These are phyloP conservation scores for Globisporangium perplexum DNA, from an alignment of 352 stramenopile genomes.

Conservation along the genomic window DNA sequence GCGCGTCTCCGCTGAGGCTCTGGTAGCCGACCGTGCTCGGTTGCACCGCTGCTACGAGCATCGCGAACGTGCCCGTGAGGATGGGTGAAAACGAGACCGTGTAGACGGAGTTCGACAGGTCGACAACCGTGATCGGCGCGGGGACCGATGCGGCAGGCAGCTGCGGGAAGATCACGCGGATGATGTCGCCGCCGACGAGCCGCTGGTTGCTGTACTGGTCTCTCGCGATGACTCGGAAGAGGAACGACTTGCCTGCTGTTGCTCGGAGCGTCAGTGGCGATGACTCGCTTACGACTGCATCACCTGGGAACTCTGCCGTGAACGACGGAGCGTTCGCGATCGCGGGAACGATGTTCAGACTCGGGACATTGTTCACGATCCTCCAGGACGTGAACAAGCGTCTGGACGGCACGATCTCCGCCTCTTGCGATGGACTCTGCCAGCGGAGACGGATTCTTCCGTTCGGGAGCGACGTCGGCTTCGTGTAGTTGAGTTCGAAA, in stretches of 20 bases:
- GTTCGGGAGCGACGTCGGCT: conserved; percentile 24
- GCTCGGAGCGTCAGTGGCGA: conserved; percentile 3
- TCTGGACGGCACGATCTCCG: conserved; percentile 32
- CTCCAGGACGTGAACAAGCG: conserved; percentile 46
- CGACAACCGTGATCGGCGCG: conserved; percentile 16
- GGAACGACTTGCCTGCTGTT: conserved; percentile 15
- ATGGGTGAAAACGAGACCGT: conserved; percentile 28
- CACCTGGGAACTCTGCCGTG: conserved; percentile 25
- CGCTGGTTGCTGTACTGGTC: conserved; percentile 38
- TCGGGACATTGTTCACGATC: conserved; percentile 52
- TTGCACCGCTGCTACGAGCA: conserved; percentile 30
- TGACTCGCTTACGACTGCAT: background rate
- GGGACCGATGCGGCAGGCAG: conserved; percentile 9
- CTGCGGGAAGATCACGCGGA: conserved; percentile 34
- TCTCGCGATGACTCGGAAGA: conserved; percentile 30
- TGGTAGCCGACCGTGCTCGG: conserved; percentile 13
- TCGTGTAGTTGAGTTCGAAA: conserved; percentile 48
- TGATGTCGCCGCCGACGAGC: conserved; percentile 24
- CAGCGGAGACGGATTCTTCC: conserved; percentile 38
- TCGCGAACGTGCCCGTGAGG: conserved; percentile 29
- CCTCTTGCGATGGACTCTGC: conserved; percentile 44
- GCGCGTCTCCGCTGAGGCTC: conserved; percentile 12
- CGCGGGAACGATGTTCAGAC: conserved; percentile 31
- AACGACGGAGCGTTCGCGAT: conserved; percentile 25
- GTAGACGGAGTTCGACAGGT: conserved; percentile 38